Evolutionary conservation across 441 rosid genomes (phyloP), one percentile per base, ranked within the genome.

Genomic region (Gossypium laxum): DNA sequence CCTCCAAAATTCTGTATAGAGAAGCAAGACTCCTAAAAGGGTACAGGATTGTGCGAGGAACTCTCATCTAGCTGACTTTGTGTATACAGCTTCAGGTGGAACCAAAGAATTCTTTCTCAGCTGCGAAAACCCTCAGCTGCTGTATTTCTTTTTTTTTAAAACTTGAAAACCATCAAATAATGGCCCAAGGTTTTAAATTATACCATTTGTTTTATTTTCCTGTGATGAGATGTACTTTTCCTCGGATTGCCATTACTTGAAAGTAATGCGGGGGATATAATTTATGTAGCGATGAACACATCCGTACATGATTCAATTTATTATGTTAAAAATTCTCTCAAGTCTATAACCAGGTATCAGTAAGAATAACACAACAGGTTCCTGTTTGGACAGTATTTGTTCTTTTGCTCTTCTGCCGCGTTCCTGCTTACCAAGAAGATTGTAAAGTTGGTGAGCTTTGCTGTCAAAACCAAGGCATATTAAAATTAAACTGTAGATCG

Each of bases 1-100:
- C 64, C 78, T 26, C 30, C 7, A 14, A 41, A 57, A 22, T 70
- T 79, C 68, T 77, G 80, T 79, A 75, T 54, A 82, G 79, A 51
- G 65, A 62, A 26, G 14, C 2, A 11, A 58, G 67, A 15, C 3
- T 10, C 2, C 54, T 43, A 50, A 65, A 47, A 61, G 34, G 54
- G 56, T 74, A 62, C 72, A 74, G 71, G 64, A 56, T 77, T 77
- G 75, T 70, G 17, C 0, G 50, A 70, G 67, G 26, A 66, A 69
- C 30, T 78, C 15, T 17, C 12, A 72, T 66, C 15, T 32, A 28
- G 68, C 56, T 34, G 68, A 60, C 72, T 26, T 69, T 76, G 77
- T 75, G 70, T 69, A 78, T 76, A 76, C 75, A 74, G 64, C 74
- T 71, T 74, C 45, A 10, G 28, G 57, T 55, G 78, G 56, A 71